Conservation (phyloP, 495 filamentous ascomycete genomes). For the Chaetomium tenue region DNA sequence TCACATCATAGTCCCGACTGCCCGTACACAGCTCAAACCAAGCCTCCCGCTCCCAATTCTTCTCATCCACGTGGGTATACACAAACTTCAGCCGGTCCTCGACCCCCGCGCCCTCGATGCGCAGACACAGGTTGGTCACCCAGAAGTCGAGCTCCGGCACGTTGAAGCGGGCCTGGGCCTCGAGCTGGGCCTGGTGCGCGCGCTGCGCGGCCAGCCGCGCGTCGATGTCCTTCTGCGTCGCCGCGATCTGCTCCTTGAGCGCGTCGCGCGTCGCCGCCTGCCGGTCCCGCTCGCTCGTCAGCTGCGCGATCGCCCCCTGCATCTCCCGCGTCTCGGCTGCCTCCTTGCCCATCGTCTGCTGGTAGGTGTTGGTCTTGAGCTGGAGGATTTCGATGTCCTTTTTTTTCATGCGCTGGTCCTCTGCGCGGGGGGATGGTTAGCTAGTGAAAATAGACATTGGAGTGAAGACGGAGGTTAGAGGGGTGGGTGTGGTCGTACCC, state of each 20-base stretch:
- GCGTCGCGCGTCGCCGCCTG: slow-evolving; percentile 69
- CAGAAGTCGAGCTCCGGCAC: slow-evolving; percentile 92
- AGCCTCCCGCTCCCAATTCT: slow-evolving; percentile 82
- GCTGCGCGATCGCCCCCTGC: slow-evolving; percentile 71
- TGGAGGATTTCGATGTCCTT: slow-evolving; percentile 82
- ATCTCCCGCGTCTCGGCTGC: slow-evolving; percentile 83
- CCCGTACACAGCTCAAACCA: slow-evolving; percentile 89
- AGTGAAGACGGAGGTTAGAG: background rate
- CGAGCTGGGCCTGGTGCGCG: slow-evolving; percentile 58
- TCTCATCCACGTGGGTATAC: slow-evolving; percentile 82
- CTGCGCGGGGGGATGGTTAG: slow-evolving; percentile 46
- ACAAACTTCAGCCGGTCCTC: slow-evolving; percentile 88
- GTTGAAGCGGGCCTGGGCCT: slow-evolving; percentile 79
- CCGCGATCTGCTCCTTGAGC: slow-evolving; percentile 73
- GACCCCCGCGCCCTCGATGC: slow-evolving; percentile 83
- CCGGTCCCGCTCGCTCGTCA: slow-evolving; percentile 72
- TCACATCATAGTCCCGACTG: slow-evolving; percentile 78
- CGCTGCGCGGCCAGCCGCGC: slow-evolving; percentile 51
- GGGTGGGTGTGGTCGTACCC: slow-evolving; percentile 52
- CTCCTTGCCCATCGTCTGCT: slow-evolving; percentile 81
- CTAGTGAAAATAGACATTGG: too few relatives aligned
- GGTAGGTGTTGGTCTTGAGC: slow-evolving; percentile 71
- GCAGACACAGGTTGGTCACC: slow-evolving; percentile 82
- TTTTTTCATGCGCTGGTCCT: slow-evolving; percentile 85
- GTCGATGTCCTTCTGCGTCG: slow-evolving; percentile 68